Conservation (phyloP, 345 rosid species). For the thale cress (Arabidopsis thaliana) region TAIR10.1 NC_003074.8:2126001-2126500, state of each 20-base stretch:
- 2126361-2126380: slow-evolving; percentile 49
- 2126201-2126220: slow-evolving; percentile 9
- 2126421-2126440: slow-evolving; percentile 46
- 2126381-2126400: slow-evolving; percentile 33
- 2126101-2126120: neutral
- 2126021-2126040: neutral
- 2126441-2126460: slow-evolving; percentile 18
- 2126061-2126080: neutral
- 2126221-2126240: slow-evolving; percentile 34
- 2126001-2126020: neutral
- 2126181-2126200: slow-evolving; percentile 1
- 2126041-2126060: slow-evolving; percentile 6
- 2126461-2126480: slow-evolving; percentile 37
- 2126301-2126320: neutral
- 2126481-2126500: slow-evolving; percentile 11
- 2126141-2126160: neutral
- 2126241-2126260: neutral
- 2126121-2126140: neutral
- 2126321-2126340: slow-evolving; percentile 44
- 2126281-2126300: slow-evolving; percentile 45
- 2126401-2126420: slow-evolving; percentile 49
- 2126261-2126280: neutral
- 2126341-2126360: neutral
- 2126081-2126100: neutral
- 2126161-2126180: neutral